These are phyloP conservation scores for Stevia rebaudiana DNA, from an alignment of 140 eudicot species.

Conservation along the genomic window DNA sequence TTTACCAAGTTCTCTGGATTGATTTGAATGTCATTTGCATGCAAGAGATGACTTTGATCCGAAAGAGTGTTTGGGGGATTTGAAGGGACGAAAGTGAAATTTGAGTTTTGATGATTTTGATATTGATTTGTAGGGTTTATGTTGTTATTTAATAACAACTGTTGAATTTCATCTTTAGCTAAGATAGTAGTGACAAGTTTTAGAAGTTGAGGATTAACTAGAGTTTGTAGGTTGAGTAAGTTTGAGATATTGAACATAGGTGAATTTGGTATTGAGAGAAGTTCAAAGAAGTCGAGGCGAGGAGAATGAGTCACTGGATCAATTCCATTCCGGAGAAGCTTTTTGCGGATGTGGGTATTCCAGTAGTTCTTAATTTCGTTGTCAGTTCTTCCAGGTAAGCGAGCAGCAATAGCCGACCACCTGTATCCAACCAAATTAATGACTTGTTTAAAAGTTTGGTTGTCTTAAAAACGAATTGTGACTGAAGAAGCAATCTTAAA, in stretches of 20 bases:
- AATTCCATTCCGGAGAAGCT: constrained; percentile 62
- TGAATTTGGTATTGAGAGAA: constrained; percentile 53
- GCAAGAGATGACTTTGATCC: constrained; percentile 27
- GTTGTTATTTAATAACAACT: constrained; percentile 26
- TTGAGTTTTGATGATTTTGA: constrained; percentile 19
- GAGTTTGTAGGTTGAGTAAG: constrained; percentile 59
- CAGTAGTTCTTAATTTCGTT: constrained; percentile 87
- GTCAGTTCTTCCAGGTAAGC: constrained; percentile 44
- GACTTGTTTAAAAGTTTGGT: background rate
- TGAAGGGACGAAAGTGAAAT: constrained; percentile 7
- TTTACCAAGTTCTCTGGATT: constrained; percentile 16
- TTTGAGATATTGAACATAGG: constrained; percentile 59
- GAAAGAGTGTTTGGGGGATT: constrained; percentile 11
- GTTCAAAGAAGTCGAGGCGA: constrained; percentile 64
- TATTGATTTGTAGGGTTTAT: constrained; percentile 28
- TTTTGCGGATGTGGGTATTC: constrained; percentile 74
- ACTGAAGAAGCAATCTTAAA: too few species aligned
- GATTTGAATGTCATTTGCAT: constrained; percentile 14
- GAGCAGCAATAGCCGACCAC: constrained; percentile 44
- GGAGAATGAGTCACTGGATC: constrained; percentile 87
- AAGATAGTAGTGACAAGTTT: constrained; percentile 56
- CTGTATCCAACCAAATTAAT: constrained; percentile 16
- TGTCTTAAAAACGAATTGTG: too few species aligned
- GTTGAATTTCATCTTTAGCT: constrained; percentile 31
- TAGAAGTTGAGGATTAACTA: constrained; percentile 62